Percentiles rank a stretch among this genome's conserved stretches.
phyloP scores from a whole-genome alignment of 371 early-diverging fungal species.

The Apophysomyces sp. region DNA sequence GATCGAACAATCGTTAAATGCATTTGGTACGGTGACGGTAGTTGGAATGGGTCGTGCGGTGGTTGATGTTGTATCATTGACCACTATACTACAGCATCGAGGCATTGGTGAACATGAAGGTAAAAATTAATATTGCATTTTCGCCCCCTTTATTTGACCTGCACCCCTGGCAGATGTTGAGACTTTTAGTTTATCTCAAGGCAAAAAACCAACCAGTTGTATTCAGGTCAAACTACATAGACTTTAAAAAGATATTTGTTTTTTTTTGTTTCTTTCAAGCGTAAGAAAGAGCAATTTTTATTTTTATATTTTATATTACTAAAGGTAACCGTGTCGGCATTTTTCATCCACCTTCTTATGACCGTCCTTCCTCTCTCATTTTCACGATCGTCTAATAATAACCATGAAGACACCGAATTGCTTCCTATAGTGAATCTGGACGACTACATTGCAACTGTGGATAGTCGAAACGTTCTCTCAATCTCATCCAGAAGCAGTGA shows the following conservation, averaged over 20 bases:
- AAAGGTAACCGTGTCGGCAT: not conserved
- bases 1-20: slow-evolving; percentile 30
- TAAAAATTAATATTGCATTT: slow-evolving; percentile 6
- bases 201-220: slow-evolving; percentile 24
- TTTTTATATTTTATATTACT: not conserved
- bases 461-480: slow-evolving; percentile 23
- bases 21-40: slow-evolving; percentile 33
- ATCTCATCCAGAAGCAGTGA: slow-evolving; percentile 11
- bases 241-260: not conserved
- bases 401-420: slow-evolving; percentile 36
- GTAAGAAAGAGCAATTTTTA: not conserved
- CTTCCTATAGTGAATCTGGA: slow-evolving; percentile 31
- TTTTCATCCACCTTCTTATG: not conserved
- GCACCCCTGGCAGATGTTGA: slow-evolving; percentile 25
- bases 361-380: not conserved
- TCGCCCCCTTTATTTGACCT: not conserved
- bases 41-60: slow-evolving; percentile 45
- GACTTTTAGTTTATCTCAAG: slow-evolving; percentile 32
- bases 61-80: slow-evolving; percentile 38
- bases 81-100: slow-evolving; percentile 35
- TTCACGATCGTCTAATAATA: slow-evolving; percentile 1
- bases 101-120: slow-evolving; percentile 42
- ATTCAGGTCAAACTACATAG: slow-evolving; percentile 38
- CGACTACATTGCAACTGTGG: slow-evolving; percentile 22
- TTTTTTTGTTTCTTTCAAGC: not conserved